phyloP scores from a whole-genome alignment of 345 rosid genomes.

The Eucalyptus brandiana region DNA sequence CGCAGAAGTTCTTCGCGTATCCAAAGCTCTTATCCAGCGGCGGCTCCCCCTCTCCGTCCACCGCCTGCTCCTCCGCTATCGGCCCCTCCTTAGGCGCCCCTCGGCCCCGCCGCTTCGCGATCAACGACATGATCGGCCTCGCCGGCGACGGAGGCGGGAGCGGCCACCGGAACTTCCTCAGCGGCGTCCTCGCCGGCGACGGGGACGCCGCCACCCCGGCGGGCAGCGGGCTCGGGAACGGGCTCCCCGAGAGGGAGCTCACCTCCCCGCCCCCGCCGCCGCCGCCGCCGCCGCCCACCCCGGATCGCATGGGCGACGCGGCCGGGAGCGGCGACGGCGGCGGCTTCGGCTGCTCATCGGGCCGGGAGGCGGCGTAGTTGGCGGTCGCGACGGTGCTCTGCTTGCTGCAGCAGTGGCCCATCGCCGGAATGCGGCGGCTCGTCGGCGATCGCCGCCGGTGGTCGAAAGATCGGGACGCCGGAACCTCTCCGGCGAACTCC shows the following conservation, averaged over 20 bases:
- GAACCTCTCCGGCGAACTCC: neutral
- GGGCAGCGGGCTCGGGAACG: slow-evolving; percentile 71
- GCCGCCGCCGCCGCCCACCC: neutral
- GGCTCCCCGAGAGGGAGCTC: slow-evolving; percentile 47
- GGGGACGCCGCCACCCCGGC: slow-evolving; percentile 77
- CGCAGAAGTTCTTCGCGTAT: slow-evolving; percentile 59
- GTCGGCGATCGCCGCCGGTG: neutral
- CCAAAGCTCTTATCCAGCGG: slow-evolving; percentile 83
- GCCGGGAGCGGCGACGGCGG: slow-evolving; percentile 5
- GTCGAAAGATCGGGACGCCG: neutral
- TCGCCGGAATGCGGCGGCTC: neutral
- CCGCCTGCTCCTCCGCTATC: slow-evolving; percentile 45
- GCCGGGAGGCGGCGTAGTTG: neutral
- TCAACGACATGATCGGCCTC: slow-evolving; percentile 77
- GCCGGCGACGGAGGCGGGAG: slow-evolving; percentile 98
- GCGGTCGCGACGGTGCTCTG: slow-evolving; percentile 18
- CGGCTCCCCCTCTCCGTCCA: slow-evolving; percentile 21
- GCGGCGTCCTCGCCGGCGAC: slow-evolving; percentile 80
- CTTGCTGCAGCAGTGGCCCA: slow-evolving; percentile 87
- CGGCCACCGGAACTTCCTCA: slow-evolving; percentile 84
- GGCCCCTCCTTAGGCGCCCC: slow-evolving; percentile 47
- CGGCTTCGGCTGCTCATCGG: slow-evolving; percentile 10
- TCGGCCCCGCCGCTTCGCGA: slow-evolving; percentile 26
- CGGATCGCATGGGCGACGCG: slow-evolving; percentile 1
- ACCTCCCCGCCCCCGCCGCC: slow-evolving; percentile 9